Base-by-base conservation (phyloP, 768 basidiomycete species). In the Cyclocybe aegerita region DNA sequence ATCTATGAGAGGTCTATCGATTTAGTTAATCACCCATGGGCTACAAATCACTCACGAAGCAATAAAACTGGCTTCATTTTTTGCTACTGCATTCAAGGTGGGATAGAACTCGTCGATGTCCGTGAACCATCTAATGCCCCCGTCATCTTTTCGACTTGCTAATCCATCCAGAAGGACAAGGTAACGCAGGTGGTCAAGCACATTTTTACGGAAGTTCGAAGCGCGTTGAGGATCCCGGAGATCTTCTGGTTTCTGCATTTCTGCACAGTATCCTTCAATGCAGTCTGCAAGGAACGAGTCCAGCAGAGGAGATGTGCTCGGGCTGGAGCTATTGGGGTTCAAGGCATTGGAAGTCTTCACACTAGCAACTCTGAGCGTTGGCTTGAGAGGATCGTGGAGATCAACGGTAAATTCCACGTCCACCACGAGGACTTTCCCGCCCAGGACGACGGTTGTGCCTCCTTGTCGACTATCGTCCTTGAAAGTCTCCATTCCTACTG, bases 371-470 rank as follows among this genome's bases (percentile, higher is more conserved):
- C 65, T 66, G 17, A 84, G 59, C 9, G 52, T 63, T 4, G 79
- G 75, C 14, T 61, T 61, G 11, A 60, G 54, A 0, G 70, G 62
- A 39, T 76, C 63, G 9, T 63, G 61, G 16, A 65, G 69, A 52
- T 78, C 69, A 50, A 84, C 64, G 10, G 70, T 60, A 54, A 92
- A 78, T 57, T 88, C 85, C 51, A 90, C 75, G 62, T 92, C 90
- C 47, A 91, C 69, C 32, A 91, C 88, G 8, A 92, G 70, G n/a
- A 90, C 82, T 63, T 89, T 89, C 1, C 90, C 90, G 3, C 83
- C 90, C 34, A 90, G 76, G 14, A 85, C 77, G 35, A 89, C 69
- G 0, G 77, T 83, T 36, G 57, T 56, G 17, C 70, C 70, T 11
- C 77, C 78, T 51, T 76, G 77, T 34, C 73, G 72, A 14, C 68